phyloP scores from a whole-genome alignment of 306 rosid species.

The Comarum palustre region DNA sequence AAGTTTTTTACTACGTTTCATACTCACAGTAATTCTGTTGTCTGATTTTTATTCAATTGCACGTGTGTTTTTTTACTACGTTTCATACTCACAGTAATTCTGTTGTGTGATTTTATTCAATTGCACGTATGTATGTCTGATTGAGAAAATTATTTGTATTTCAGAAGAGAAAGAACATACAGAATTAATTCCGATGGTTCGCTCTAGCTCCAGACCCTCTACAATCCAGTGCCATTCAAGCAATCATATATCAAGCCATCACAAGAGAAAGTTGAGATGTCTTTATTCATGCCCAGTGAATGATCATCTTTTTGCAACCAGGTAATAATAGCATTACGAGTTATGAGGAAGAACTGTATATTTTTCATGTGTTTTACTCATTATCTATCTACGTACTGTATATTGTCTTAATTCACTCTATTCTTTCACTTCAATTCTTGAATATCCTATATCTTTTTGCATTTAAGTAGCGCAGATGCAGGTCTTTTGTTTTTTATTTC shows the following conservation, averaged over 20 bases:
- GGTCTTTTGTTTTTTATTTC: not conserved
- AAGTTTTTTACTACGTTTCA: not conserved
- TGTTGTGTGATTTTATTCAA: slow-evolving; percentile 4
- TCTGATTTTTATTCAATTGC: slow-evolving; percentile 11
- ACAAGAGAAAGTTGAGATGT: slow-evolving; percentile 86
- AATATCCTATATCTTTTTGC: not conserved
- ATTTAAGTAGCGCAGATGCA: not conserved
- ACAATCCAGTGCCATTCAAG: slow-evolving; percentile 47
- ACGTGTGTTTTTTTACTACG: not conserved
- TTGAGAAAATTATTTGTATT: slow-evolving; percentile 28
- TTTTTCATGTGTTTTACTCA: not conserved
- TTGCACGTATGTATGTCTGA: slow-evolving; percentile 13
- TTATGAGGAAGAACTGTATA: not conserved
- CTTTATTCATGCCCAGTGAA: slow-evolving; percentile 74
- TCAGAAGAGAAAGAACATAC: slow-evolving; percentile 79
- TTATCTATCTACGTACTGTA: not conserved
- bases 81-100: slow-evolving; percentile 6
- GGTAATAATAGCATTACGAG: slow-evolving; percentile 38
- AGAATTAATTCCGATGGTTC: slow-evolving; percentile 53
- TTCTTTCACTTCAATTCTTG: slow-evolving; percentile 10
- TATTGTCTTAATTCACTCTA: not conserved
- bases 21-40: slow-evolving; percentile 4
- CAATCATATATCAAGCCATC: slow-evolving; percentile 79
- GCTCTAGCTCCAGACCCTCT: slow-evolving; percentile 42
- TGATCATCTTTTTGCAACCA: slow-evolving; percentile 81